Base-by-base conservation (phyloP, 2,329 filamentous ascomycete genomes). In the Sclerotinia nivalis region DNA sequence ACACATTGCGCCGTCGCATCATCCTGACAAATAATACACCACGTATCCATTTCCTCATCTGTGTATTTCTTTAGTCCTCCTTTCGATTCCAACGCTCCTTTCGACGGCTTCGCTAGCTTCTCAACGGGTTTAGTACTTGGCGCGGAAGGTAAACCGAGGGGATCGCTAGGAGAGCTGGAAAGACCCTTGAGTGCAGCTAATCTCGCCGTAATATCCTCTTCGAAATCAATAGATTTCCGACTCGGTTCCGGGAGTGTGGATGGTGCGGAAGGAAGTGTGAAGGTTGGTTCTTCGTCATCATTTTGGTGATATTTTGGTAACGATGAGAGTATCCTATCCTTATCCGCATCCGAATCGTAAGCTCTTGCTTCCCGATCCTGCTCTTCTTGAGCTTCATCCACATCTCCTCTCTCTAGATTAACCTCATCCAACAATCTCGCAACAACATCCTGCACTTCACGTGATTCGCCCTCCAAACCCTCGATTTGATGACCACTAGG, bases 21-120 rank as follows among this genome's bases (percentile, higher is more conserved):
- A 70, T 93, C 91, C 60, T 91, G 88, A 77, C 93, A 97, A 13
- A 96, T 93, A 45, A 89, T 86, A 78, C 93, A 96, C 92, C 92
- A 96, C 1, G 85, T 87, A 55, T 90, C 88, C 72, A 90, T 84
- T 75, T 95, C 91, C 47, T 90, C 89, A 74, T 94, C 90, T 0
- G 89, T 87, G 76, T 85, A 88, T 61, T 74, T 75, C 68, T 75
- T 76, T 60, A 70, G 69, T 12, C 64, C 61, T 0, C 61, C 69
- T 8, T 69, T 71, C 3, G 65, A 18, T 18, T 43, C 49, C 22
- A 20, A 22, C 12, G 22, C 55, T n/a, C 34, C 31, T 15, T 65
- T 60, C 0, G 58, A 68, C 9, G 68, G 62, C 5, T 66, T 52
- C 9, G 69, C 68, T 5, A 5, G 4, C 59, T 74, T 76, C 45